These are phyloP conservation scores for Graphilbum sp. DNA, from an alignment of 2,329 filamentous ascomycete species.

Conservation along the genomic window DNA sequence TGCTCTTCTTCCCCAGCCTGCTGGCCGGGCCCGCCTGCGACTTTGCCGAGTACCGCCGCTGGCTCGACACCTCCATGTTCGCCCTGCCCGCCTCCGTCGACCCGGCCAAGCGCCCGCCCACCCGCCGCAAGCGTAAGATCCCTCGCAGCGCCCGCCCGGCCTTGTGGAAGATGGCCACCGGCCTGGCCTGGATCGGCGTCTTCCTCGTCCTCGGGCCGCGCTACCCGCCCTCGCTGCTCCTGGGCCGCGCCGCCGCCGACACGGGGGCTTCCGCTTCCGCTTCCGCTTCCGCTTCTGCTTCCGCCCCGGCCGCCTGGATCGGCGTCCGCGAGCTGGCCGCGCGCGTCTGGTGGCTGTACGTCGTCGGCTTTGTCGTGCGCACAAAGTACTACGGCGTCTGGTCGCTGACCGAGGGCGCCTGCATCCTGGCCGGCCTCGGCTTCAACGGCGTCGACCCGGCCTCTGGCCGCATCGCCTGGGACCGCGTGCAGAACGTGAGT, in stretches of 20 bases:
- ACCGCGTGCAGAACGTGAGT: conserved; percentile 78
- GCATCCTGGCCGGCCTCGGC: conserved; percentile 82
- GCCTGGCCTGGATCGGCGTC: conserved; percentile 61
- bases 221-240: conserved; percentile 38
- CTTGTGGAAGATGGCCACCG: conserved; percentile 54
- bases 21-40: conserved; percentile 89
- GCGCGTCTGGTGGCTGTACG: conserved; percentile 65
- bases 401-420: conserved; percentile 83
- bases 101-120: conserved; percentile 68
- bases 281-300: no score
- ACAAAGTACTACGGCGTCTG: conserved; percentile 97
- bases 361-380: conserved; percentile 66
- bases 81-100: conserved; percentile 69
- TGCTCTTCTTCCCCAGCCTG: conserved; percentile 86
- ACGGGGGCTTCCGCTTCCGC: no score
- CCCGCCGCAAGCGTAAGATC: conserved; percentile 79
- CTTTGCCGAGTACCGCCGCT: conserved; percentile 78
- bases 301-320: conserved; percentile 45
- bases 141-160: conserved; percentile 82
- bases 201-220: conserved; percentile 50
- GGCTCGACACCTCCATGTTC: conserved; percentile 92
- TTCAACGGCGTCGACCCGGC: conserved; percentile 83
- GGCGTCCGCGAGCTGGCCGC: conserved; percentile 36
- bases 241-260: conserved; percentile 36
- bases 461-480: conserved; percentile 77